These are phyloP conservation scores for Kurtzmaniella fragi DNA, from an alignment of 805 yeast genomes.

Conservation along the genomic window DNA sequence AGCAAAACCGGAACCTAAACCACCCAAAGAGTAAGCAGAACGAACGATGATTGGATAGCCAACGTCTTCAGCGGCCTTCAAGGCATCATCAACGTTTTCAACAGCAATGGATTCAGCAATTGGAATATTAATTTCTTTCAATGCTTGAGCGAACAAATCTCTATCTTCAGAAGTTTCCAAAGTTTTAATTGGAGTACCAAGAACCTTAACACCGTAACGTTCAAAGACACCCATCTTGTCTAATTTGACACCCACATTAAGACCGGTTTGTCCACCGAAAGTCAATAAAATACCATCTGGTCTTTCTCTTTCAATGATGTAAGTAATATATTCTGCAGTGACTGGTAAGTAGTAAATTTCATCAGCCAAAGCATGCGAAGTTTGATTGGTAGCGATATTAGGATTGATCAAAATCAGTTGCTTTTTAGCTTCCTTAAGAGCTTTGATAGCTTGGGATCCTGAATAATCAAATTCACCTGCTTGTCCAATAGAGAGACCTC, in stretches of 20 bases:
- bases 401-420: slow-evolving; percentile 86
- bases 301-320: slow-evolving; percentile 90
- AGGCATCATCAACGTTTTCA: slow-evolving; percentile 86
- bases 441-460: slow-evolving; percentile 97
- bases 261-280: slow-evolving; percentile 98
- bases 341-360: slow-evolving; percentile 95
- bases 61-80: slow-evolving; percentile 79
- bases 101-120: slow-evolving; percentile 97
- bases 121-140: slow-evolving; percentile 92
- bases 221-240: slow-evolving; percentile 94
- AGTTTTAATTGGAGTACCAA: slow-evolving; percentile 97
- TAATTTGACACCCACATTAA: slow-evolving; percentile 91
- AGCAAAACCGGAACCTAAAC: slow-evolving; percentile 97
- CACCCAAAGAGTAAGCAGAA: slow-evolving; percentile 96
- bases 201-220: slow-evolving; percentile 85
- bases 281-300: slow-evolving; percentile 96
- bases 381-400: slow-evolving; percentile 94
- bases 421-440: slow-evolving; percentile 85
- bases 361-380: slow-evolving; percentile 92
- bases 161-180: slow-evolving; percentile 97
- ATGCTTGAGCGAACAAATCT: slow-evolving; percentile 90
- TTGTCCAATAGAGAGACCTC: slow-evolving; percentile 95
- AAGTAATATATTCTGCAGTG: slow-evolving; percentile 92
- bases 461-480: slow-evolving; percentile 98
- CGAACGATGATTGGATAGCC: slow-evolving; percentile 97